Conservation (phyloP, 1,284 basidiomycete species). For the Kalmanozyma brasiliensis region DNA sequence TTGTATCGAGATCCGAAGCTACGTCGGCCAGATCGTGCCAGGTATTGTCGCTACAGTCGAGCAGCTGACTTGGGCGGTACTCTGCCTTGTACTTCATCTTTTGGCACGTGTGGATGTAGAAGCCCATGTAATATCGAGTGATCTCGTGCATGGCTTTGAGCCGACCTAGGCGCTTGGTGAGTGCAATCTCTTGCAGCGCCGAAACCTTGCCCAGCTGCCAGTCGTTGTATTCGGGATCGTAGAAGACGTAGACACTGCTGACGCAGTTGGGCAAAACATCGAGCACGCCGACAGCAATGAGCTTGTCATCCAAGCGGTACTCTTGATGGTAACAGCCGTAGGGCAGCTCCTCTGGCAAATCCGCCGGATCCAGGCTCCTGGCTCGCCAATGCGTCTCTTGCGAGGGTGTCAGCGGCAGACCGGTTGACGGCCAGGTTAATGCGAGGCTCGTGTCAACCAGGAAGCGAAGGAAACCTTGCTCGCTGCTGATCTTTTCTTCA, state of each 20-base stretch:
- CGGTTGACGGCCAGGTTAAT: conserved; percentile 26
- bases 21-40: conserved; percentile 26
- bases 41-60: conserved; percentile 71
- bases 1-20: conserved; percentile 10
- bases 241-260: conserved; percentile 96
- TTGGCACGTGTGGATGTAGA: conserved; percentile 72
- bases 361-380: conserved; percentile 5
- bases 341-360: conserved; percentile 19
- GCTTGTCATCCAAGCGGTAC: conserved; percentile 73
- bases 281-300: conserved; percentile 88
- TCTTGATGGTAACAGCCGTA: conserved; percentile 65
- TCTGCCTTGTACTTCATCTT: conserved; percentile 99
- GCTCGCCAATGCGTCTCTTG: conserved; percentile 22
- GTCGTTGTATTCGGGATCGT: conserved; percentile 80
- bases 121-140: conserved; percentile 51
- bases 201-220: conserved; percentile 81
- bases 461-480: conserved; percentile 56
- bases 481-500: conserved; percentile 45
- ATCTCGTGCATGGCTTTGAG: conserved; percentile 20
- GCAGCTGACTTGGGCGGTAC: conserved; percentile 85
- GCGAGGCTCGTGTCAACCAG: conserved; percentile 48
- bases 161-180: conserved; percentile 48
- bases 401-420: conserved; percentile 9
- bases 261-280: conserved; percentile 91
- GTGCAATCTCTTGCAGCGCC: conserved; percentile 57